Conservation (phyloP, 306 rosid species). For the Chamaecrista fasciculata region DNA sequence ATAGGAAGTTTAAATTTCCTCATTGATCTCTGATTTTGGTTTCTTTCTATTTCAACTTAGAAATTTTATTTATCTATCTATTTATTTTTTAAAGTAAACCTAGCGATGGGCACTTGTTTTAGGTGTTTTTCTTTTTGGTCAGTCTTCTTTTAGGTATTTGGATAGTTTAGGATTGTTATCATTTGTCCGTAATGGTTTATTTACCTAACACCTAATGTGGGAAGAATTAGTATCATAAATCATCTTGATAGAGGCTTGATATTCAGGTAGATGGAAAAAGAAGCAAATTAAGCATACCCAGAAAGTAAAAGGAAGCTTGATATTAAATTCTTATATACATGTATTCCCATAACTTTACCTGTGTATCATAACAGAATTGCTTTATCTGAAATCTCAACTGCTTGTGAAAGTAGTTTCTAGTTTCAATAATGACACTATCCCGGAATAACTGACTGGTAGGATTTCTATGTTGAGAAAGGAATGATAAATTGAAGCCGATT, state of each 20-base stretch:
- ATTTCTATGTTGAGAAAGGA: conserved; percentile 15
- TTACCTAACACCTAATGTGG: background rate
- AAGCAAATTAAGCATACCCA: conserved; percentile 6
- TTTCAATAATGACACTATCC: conserved; percentile 12
- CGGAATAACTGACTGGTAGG: conserved; percentile 5
- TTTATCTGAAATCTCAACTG: conserved; percentile 3
- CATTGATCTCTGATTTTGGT: background rate
- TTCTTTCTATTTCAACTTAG: background rate
- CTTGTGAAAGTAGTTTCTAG: conserved; percentile 3
- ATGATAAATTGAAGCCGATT: conserved; percentile 6
- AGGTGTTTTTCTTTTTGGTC: no score
- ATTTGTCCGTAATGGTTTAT: conserved; percentile 5
- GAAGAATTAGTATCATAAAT: background rate
- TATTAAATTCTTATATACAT: background rate
- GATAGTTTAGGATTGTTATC: conserved; percentile 14
- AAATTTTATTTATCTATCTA: background rate
- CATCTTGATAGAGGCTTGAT: conserved; percentile 16
- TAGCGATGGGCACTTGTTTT: no score
- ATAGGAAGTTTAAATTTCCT: conserved; percentile 28
- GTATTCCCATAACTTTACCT: conserved; percentile 22
- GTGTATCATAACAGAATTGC: background rate
- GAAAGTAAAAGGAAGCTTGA: background rate
- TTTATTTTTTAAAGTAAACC: no score
- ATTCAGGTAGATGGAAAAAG: conserved; percentile 17
- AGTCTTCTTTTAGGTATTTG: conserved; percentile 10